A percentile compares a stretch with the other conserved stretches of the same genome.
phyloP scores from a whole-genome alignment of 2,329 filamentous ascomycete species.

The Blastomyces emzantsi region DNA sequence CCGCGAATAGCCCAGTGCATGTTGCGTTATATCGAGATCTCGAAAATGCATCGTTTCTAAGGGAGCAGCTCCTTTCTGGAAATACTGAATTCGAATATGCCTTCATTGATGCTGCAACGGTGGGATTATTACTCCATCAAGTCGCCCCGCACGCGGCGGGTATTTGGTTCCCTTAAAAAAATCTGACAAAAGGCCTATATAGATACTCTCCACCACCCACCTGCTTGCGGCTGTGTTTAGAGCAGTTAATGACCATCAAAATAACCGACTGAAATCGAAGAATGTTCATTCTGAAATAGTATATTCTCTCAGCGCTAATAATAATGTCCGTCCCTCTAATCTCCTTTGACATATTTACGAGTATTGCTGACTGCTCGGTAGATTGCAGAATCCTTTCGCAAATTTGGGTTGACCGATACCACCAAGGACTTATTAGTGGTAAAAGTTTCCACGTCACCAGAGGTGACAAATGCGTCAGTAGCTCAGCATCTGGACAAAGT shows the following conservation, averaged over 20 bases:
- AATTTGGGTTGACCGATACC: constrained; percentile 67
- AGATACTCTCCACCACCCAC: constrained; percentile 65
- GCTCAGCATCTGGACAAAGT: constrained; percentile 52
- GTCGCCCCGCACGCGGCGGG: not conserved
- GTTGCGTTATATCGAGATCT: constrained; percentile 68
- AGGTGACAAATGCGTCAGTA: constrained; percentile 40
- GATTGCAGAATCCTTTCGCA: constrained; percentile 87
- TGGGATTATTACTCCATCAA: constrained; percentile 33
- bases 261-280: constrained; percentile 59
- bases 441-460: constrained; percentile 57
- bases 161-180: not conserved
- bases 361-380: constrained; percentile 29
- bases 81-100: constrained; percentile 88
- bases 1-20: constrained; percentile 57
- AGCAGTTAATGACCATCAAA: constrained; percentile 58
- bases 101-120: constrained; percentile 75
- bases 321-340: constrained; percentile 53
- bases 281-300: constrained; percentile 89
- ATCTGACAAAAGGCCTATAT: constrained; percentile 4
- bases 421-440: constrained; percentile 68
- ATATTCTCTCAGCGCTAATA: constrained; percentile 67
- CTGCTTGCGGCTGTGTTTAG: constrained; percentile 67
- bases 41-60: constrained; percentile 66
- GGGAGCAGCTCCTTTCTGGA: constrained; percentile 72
- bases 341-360: not conserved